Conservation (phyloP, 352 stramenopile genomes). For the Phytophthora pluvialis region DNA sequence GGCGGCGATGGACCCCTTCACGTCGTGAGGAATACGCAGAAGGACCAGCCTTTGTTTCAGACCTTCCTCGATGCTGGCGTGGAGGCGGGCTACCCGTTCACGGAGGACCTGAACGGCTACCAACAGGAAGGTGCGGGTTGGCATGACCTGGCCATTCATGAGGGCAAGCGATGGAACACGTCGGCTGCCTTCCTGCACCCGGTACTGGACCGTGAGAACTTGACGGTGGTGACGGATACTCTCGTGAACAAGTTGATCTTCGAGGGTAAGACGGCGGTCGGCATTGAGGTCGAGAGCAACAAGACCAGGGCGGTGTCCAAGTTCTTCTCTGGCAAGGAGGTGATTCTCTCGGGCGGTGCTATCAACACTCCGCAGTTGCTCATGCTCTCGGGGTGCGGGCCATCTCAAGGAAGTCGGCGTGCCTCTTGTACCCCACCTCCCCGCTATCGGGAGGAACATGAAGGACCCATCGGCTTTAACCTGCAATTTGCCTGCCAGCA, state of each 20-base stretch:
- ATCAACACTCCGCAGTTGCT: conserved; percentile 88
- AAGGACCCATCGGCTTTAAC: conserved; percentile 86
- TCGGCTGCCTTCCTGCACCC: conserved; percentile 73
- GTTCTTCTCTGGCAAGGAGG: conserved; percentile 72
- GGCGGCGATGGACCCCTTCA: conserved; percentile 75
- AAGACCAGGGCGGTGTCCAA: conserved; percentile 51
- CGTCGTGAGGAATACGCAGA: conserved; percentile 65
- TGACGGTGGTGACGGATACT: conserved; percentile 79
- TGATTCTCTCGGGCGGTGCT: conserved; percentile 85
- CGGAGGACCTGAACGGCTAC: conserved; percentile 86
- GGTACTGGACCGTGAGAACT: conserved; percentile 58
- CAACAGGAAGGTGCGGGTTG: conserved; percentile 86
- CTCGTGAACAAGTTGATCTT: conserved; percentile 85
- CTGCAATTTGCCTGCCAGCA: conserved; percentile 87
- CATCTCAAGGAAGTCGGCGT: conserved; percentile 73
- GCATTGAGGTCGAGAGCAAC: conserved; percentile 68
- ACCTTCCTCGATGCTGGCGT: conserved; percentile 85
- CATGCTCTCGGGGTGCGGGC: conserved; percentile 76
- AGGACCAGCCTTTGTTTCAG: conserved; percentile 80
- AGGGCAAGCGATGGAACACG: conserved; percentile 74
- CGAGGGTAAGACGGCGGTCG: conserved; percentile 70
- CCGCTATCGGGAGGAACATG: conserved; percentile 84
- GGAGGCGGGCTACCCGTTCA: conserved; percentile 81
- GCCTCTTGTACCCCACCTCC: conserved; percentile 70
- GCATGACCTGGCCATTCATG: conserved; percentile 86